Conservation (phyloP, 1,284 basidiomycete genomes). For the Apiotrichum gamsii region DNA sequence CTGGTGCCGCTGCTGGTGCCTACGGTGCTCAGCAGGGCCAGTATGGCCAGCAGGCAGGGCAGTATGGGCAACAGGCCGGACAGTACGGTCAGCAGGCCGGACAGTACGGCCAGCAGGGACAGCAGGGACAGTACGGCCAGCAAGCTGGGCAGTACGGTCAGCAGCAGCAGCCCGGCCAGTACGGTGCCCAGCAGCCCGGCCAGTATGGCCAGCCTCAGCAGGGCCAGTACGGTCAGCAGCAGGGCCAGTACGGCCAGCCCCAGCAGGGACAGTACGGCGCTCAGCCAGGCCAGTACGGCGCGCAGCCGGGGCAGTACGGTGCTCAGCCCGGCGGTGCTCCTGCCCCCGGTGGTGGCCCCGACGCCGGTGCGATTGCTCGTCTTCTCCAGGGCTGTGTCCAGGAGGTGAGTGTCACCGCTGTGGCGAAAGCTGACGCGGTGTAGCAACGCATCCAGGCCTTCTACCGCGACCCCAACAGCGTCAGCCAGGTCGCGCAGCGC, state of each 20-base stretch:
- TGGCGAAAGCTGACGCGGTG: slow-evolving; percentile 16
- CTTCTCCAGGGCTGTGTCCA: slow-evolving; percentile 43
- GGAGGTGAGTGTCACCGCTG: slow-evolving; percentile 36
- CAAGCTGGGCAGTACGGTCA: slow-evolving; percentile 16
- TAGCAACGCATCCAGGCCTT: slow-evolving; percentile 49
- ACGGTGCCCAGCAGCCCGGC: slow-evolving; percentile 17
- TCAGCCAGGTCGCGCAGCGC: slow-evolving; percentile 46
- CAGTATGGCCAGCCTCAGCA: slow-evolving; percentile 6
- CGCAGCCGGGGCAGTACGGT: slow-evolving; percentile 26
- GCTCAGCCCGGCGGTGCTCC: too few relatives aligned
- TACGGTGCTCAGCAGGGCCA: slow-evolving; percentile 15
- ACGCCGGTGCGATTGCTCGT: not conserved
- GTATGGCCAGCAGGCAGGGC: slow-evolving; percentile 10
- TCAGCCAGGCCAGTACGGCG: slow-evolving; percentile 12
- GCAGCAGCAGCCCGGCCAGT: slow-evolving; percentile 20
- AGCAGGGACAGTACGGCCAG: slow-evolving; percentile 12
- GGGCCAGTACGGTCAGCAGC: slow-evolving; percentile 15
- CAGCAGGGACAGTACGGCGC: slow-evolving; percentile 14
- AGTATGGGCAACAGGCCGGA: slow-evolving; percentile 16
- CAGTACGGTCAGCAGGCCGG: slow-evolving; percentile 14
- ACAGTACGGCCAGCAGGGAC: slow-evolving; percentile 10
- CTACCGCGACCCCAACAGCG: slow-evolving; percentile 47
- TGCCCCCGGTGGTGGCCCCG: slow-evolving; percentile 21
- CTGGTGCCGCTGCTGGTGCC: slow-evolving; percentile 7
- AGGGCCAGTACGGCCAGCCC: slow-evolving; percentile 6